phyloP scores from a whole-genome alignment of 441 rosid genomes.

The Jatropha podagrica region DNA sequence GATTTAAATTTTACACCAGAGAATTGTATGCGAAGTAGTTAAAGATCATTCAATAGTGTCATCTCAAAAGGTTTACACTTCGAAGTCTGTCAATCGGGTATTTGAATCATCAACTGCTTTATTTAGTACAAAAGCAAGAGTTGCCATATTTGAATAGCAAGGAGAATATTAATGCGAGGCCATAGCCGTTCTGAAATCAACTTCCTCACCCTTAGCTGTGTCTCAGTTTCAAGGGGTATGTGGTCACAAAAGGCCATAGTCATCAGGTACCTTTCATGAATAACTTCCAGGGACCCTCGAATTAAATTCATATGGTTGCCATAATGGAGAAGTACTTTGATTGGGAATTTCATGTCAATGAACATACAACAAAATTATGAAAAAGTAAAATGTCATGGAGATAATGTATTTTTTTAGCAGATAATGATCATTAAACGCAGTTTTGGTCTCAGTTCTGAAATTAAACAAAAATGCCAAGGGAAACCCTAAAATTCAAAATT shows the following conservation, averaged over 20 bases:
- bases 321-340: no score
- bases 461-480: neutral
- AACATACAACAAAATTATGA: no score
- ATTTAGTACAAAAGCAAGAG: neutral
- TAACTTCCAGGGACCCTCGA: no score
- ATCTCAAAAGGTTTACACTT: no score
- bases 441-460: neutral
- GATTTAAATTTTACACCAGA: neutral
- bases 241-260: neutral
- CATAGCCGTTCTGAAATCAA: neutral
- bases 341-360: no score
- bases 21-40: neutral
- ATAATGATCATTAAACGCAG: neutral
- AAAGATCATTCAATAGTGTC: neutral
- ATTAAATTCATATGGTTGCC: no score
- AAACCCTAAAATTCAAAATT: neutral
- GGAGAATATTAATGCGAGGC: neutral
- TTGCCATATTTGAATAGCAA: neutral
- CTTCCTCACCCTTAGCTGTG: no score
- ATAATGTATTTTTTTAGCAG: neutral
- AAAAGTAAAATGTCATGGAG: neutral
- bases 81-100: no score
- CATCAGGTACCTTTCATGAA: no score
- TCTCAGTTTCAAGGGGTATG: neutral
- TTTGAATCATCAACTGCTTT: no score